A percentile compares a stretch with the other conserved stretches of the same genome.
phyloP scores from a whole-genome alignment of 768 basidiomycete species.

The Cystobasidium onofrii region DNA sequence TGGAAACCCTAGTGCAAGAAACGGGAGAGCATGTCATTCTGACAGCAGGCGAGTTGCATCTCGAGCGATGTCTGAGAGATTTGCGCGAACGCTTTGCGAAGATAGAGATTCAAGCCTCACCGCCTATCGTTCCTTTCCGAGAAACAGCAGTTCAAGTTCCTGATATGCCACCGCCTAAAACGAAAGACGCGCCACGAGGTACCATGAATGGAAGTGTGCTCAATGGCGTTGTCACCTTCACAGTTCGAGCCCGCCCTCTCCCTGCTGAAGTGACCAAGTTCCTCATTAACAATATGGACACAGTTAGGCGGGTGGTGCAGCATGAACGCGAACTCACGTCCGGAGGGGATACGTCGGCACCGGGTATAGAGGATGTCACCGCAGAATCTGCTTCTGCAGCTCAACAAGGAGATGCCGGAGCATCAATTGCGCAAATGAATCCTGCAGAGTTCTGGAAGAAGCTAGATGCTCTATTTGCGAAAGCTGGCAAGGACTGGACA shows the following conservation, averaged over 20 bases:
- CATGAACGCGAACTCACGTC: conserved; percentile 46
- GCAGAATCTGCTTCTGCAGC: conserved; percentile 35
- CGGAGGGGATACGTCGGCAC: not conserved
- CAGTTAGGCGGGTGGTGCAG: conserved; percentile 58
- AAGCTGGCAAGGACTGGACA: conserved; percentile 70
- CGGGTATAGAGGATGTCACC: conserved; percentile 29
- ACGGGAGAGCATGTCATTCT: conserved; percentile 96
- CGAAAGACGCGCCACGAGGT: conserved; percentile 60
- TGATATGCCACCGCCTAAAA: conserved; percentile 82
- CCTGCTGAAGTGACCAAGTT: conserved; percentile 66
- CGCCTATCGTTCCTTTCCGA: conserved; percentile 94
- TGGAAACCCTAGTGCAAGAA: conserved; percentile 92
- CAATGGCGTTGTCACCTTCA: conserved; percentile 67
- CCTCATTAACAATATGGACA: conserved; percentile 61
- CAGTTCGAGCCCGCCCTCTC: conserved; percentile 71
- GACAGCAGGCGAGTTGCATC: conserved; percentile 87
- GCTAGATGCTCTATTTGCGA: conserved; percentile 57
- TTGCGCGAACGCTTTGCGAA: conserved; percentile 89
- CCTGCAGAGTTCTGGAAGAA: conserved; percentile 72
- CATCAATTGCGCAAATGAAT: conserved; percentile 56
- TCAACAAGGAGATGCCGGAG: conserved; percentile 44
- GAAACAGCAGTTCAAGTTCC: conserved; percentile 78
- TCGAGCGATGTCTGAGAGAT: conserved; percentile 95
- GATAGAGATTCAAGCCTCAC: conserved; percentile 83
- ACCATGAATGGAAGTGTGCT: conserved; percentile 64